Percentiles rank a stretch among this genome's conserved stretches.
These are phyloP conservation scores for Aspergillus leporis DNA, from an alignment of 495 filamentous ascomycete species.

Conservation along the genomic window DNA sequence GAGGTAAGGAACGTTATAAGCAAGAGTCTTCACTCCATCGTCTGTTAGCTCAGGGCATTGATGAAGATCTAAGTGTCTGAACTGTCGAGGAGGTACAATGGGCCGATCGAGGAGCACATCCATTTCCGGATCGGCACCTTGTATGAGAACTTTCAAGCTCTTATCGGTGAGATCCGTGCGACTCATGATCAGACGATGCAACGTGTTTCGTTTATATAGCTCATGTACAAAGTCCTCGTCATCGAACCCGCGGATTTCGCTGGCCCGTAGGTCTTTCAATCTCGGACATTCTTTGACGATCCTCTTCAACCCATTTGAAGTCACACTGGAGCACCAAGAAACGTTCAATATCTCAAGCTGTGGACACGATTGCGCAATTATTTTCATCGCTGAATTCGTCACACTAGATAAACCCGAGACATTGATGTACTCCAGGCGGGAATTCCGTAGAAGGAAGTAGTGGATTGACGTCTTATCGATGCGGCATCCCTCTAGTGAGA, in stretches of 20 bases:
- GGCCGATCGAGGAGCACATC: slow-evolving; percentile 76
- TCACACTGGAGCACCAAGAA: slow-evolving; percentile 86
- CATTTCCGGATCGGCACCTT: slow-evolving; percentile 70
- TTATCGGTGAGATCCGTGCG: slow-evolving; percentile 76
- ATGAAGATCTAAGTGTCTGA: slow-evolving; percentile 84
- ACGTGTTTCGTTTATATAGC: slow-evolving; percentile 75
- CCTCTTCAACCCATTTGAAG: slow-evolving; percentile 74
- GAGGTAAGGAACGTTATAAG: slow-evolving; percentile 73
- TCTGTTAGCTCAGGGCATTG: slow-evolving; percentile 74
- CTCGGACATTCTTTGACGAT: slow-evolving; percentile 71
- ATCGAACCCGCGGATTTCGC: slow-evolving; percentile 79
- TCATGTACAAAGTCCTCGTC: slow-evolving; percentile 65
- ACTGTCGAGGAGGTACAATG: slow-evolving; percentile 72
- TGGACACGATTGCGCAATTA: slow-evolving; percentile 81
- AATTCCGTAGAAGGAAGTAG: slow-evolving; percentile 75
- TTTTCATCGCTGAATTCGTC: slow-evolving; percentile 82
- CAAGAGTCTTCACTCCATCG: slow-evolving; percentile 63
- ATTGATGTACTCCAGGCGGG: slow-evolving; percentile 76
- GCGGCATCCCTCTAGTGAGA: slow-evolving; percentile 83
- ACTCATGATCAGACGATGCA: slow-evolving; percentile 78
- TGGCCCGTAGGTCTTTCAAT: slow-evolving; percentile 77
- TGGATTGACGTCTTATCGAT: slow-evolving; percentile 81
- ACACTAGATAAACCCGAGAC: slow-evolving; percentile 77
- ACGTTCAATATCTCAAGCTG: slow-evolving; percentile 81
- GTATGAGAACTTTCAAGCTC: slow-evolving; percentile 67